Conservation (phyloP, 75 land plant genomes). For the Sequoiadendron giganteum region DNA sequence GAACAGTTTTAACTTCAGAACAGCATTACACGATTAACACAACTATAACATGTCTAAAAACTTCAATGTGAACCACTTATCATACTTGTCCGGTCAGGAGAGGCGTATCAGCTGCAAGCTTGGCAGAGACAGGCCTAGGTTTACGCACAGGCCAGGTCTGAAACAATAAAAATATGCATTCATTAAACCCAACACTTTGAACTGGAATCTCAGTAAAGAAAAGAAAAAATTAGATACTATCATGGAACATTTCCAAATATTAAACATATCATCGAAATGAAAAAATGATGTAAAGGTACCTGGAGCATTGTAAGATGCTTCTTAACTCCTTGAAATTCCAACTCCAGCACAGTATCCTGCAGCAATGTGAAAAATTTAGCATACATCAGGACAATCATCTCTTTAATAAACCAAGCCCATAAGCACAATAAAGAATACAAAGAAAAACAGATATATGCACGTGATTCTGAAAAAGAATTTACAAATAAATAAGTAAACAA, state of each 20-base stretch:
- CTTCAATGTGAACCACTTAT: neutral
- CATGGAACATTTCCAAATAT: neutral
- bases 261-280: neutral
- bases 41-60: neutral
- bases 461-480: neutral
- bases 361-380: slow-evolving; percentile 2
- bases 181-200: slow-evolving; percentile 1
- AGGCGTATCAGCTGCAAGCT: slow-evolving; percentile 99
- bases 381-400: neutral
- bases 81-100: slow-evolving; percentile 95
- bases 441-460: neutral
- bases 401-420: neutral
- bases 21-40: slow-evolving; percentile 4
- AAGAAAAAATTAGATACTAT: too few species aligned
- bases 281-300: slow-evolving; percentile 35
- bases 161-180: slow-evolving; percentile 17
- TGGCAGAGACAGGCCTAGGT: slow-evolving; percentile 93
- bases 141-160: slow-evolving; percentile 99
- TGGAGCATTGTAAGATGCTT: slow-evolving; percentile 96
- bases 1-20: neutral
- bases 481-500: neutral
- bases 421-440: neutral
- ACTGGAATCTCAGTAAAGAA: neutral
- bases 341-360: slow-evolving; percentile 95
- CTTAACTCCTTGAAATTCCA: slow-evolving; percentile 97